phyloP scores from a whole-genome alignment of 495 filamentous ascomycete genomes.

The Evernia prunastri region DNA sequence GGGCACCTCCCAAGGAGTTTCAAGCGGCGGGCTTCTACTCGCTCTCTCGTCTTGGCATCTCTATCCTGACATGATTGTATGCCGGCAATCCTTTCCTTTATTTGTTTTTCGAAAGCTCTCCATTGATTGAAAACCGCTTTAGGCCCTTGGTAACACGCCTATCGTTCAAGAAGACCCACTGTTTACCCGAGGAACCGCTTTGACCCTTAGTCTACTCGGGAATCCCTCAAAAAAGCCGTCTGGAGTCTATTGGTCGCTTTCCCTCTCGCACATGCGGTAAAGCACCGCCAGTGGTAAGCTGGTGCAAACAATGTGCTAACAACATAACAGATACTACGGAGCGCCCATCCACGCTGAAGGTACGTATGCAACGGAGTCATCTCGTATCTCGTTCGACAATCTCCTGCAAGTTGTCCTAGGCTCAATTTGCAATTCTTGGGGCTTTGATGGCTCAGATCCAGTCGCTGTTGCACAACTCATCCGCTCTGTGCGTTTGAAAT shows the following conservation, averaged over 20 bases:
- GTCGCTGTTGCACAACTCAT: neutral
- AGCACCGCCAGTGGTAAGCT: neutral
- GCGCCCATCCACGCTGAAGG: neutral
- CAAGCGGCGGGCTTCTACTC: slow-evolving; percentile 30
- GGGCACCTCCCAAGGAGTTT: slow-evolving; percentile 25
- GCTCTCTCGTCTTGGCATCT: slow-evolving; percentile 38
- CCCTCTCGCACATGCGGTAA: neutral
- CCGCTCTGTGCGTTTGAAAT: neutral
- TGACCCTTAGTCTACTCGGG: neutral
- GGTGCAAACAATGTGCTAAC: neutral
- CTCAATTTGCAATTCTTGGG: neutral
- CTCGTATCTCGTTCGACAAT: neutral
- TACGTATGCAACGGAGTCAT: neutral
- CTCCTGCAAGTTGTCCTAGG: neutral
- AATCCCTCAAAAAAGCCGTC: neutral
- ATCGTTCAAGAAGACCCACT: neutral
- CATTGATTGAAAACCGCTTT: neutral
- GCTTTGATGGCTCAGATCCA: neutral
- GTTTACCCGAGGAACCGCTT: neutral
- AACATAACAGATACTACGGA: neutral
- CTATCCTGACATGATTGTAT: slow-evolving; percentile 33
- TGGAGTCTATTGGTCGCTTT: neutral
- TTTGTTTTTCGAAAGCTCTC: slow-evolving; percentile 14
- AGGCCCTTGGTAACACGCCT: neutral
- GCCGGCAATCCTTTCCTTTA: slow-evolving; percentile 18